These are phyloP conservation scores for Amaranthus hypochondriacus DNA, from an alignment of 148 eudicot genomes.

Conservation along the genomic window DNA sequence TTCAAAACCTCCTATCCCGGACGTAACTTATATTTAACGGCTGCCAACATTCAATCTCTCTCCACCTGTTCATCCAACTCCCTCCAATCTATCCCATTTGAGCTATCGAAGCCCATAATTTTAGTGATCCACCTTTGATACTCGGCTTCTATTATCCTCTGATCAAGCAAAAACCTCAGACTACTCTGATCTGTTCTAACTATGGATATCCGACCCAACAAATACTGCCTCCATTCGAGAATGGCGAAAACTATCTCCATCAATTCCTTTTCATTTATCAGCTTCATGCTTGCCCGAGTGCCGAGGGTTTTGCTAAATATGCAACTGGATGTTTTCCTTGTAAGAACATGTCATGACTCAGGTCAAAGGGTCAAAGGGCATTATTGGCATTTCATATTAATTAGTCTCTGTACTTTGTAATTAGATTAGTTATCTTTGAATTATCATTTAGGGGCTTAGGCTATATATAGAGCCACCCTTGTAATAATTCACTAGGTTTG, in stretches of 20 bases:
- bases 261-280: constrained; percentile 6
- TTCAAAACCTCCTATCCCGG: too few relatives aligned
- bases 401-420: too few relatives aligned
- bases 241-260: neutral
- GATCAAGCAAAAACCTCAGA: neutral
- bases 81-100: neutral
- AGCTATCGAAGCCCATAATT: neutral
- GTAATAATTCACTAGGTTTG: too few relatives aligned
- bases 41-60: too few relatives aligned
- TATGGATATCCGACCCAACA: neutral
- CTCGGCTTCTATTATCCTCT: neutral
- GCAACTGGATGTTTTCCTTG: constrained; percentile 6
- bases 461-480: too few relatives aligned
- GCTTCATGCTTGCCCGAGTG: neutral
- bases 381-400: too few relatives aligned
- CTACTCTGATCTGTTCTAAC: constrained; percentile 5
- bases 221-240: constrained; percentile 2
- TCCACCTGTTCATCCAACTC: too few relatives aligned
- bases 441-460: too few relatives aligned
- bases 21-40: too few relatives aligned
- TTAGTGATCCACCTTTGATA: neutral
- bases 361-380: too few relatives aligned
- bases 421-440: too few relatives aligned
- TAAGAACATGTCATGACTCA: neutral
- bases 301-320: neutral